Evolutionary conservation across 768 basidiomycete genomes (phyloP), one percentile per base, ranked within the genome.

Genomic region (Boletus edulis): DNA sequence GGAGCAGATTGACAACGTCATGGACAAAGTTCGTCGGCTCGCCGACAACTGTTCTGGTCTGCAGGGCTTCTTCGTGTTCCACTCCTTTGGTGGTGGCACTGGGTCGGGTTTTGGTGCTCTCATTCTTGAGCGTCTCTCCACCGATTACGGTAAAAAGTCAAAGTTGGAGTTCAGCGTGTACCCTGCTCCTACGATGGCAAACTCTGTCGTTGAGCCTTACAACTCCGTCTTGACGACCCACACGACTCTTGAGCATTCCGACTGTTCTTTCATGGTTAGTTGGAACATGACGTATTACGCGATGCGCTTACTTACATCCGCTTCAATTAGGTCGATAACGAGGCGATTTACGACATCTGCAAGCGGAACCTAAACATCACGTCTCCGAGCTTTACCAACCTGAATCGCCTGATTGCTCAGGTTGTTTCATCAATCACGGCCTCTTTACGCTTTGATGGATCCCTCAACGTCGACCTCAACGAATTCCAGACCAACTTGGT

Each of bases 401-500:
- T 98, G 63, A 98, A 99, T 78, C 80, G 97, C 57, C 79, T 99
- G 65, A 98, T 98, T 62, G 96, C 97, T 24, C 97, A 98, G 71
- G 97, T 98, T 62, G 97, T 99, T 57, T 99, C 97, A 2, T 95
- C 94, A 34, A 86, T 98, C 75, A 98, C 96, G 4, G 95, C 95
- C 38, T 98, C 96, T 20, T 81, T 84, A 32, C 79, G 83, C 51
- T 85, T 84, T 64, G 84, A 83, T 62, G 84, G 83, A 37, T 80
- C 80, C 40, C 75, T 85, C 57, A 85, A 84, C 63, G 84, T 85
- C 57, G 83, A 85, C 66, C 72, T 98, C 71, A 97, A 95, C 76
- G 96, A 98, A 77, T 98, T 98, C 86, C 96, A 98, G 79, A 98
- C 95, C 54, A 98, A 98, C 77, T 76, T 98, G 73, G 95, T 98